These are phyloP conservation scores for Punica granatum DNA, from an alignment of 345 rosid genomes.

Conservation along the genomic window DNA sequence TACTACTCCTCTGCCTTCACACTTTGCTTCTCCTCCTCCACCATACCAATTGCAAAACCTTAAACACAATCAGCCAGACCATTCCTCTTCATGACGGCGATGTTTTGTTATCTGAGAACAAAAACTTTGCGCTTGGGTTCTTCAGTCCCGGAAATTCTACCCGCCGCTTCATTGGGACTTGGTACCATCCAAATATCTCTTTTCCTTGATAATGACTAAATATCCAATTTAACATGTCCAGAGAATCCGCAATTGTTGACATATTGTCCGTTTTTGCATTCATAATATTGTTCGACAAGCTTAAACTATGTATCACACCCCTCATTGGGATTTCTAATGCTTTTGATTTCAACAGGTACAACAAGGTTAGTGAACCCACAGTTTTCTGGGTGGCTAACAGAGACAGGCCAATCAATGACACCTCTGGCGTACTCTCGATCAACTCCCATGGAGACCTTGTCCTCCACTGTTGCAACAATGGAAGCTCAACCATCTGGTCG, in stretches of 20 bases:
- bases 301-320: too few relatives aligned
- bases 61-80: conserved; percentile 7
- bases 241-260: background rate
- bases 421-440: too few relatives aligned
- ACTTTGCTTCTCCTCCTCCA: background rate
- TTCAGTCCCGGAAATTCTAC: conserved; percentile 17
- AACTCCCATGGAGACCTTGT: too few relatives aligned
- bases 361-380: too few relatives aligned
- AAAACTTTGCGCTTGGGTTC: conserved; percentile 19
- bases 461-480: conserved; percentile 1
- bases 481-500: conserved; percentile 21
- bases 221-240: background rate
- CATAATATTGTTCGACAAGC: too few relatives aligned
- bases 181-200: conserved; percentile 2
- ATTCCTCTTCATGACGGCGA: conserved; percentile 6
- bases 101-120: conserved; percentile 11
- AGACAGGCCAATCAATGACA: too few relatives aligned
- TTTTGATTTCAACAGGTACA: too few relatives aligned
- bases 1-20: background rate
- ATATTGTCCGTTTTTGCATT: too few relatives aligned
- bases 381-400: too few relatives aligned
- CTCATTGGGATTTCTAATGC: too few relatives aligned
- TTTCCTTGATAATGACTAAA: background rate
- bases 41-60: background rate
- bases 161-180: conserved; percentile 21